phyloP scores from a whole-genome alignment of 2,329 filamentous ascomycete genomes.

The Aspergillus tubingensis region DNA sequence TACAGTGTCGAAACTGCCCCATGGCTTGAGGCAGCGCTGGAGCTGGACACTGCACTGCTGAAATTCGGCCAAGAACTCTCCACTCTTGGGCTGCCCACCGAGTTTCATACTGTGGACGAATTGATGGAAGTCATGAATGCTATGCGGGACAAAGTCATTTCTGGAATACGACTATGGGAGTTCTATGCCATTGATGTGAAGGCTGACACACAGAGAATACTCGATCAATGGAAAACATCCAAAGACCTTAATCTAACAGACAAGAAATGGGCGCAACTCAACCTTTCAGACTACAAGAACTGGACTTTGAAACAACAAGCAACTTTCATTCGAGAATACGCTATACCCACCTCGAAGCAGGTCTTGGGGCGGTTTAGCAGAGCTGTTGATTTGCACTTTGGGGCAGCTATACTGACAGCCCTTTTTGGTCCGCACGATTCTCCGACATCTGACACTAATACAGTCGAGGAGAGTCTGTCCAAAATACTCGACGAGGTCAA shows the following conservation, averaged over 20 bases:
- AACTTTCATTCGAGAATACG: conserved; percentile 65
- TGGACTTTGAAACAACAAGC: conserved; percentile 62
- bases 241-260: conserved; percentile 16
- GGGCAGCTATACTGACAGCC: conserved; percentile 67
- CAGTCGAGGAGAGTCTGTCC: conserved; percentile 55
- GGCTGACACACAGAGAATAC: conserved; percentile 65
- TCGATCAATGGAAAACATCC: conserved; percentile 69
- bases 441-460: conserved; percentile 42
- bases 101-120: conserved; percentile 70
- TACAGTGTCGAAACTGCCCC: conserved; percentile 93
- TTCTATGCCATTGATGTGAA: conserved; percentile 86
- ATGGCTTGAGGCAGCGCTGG: conserved; percentile 65
- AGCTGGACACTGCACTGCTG: conserved; percentile 75
- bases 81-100: conserved; percentile 72
- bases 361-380: conserved; percentile 80
- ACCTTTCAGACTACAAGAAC: conserved; percentile 53
- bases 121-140: conserved; percentile 79
- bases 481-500: conserved; percentile 81
- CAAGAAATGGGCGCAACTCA: conserved; percentile 18
- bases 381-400: conserved; percentile 66
- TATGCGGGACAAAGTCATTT: conserved; percentile 78
- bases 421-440: conserved; percentile 69
- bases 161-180: conserved; percentile 81
- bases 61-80: conserved; percentile 64
- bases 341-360: conserved; percentile 68